Evolutionary conservation across 495 filamentous ascomycete species (phyloP).

Genomic region (Lasiosphaeria hispida): DNA sequence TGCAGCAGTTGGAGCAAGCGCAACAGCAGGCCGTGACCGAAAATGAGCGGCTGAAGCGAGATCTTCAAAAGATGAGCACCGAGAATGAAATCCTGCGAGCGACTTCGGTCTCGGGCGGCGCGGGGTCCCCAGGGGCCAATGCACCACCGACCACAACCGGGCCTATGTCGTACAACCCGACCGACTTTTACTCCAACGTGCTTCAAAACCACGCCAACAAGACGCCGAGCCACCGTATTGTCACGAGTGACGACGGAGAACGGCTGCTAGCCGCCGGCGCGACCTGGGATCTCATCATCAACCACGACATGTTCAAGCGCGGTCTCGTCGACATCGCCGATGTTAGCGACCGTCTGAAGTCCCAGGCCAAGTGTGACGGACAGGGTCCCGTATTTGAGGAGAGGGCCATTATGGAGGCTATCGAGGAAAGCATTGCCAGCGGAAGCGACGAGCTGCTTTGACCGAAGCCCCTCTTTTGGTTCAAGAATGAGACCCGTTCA

Average conservation of each 20-base stretch:
- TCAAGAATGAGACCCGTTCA: no score
- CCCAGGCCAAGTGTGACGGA: conserved; percentile 80
- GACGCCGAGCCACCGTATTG: conserved; percentile 65
- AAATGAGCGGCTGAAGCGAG: conserved; percentile 80
- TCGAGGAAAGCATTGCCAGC: conserved; percentile 71
- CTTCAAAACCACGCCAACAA: conserved; percentile 56
- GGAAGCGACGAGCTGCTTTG: conserved; percentile 74
- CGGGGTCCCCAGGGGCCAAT: conserved; percentile 25
- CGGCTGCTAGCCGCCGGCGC: conserved; percentile 73
- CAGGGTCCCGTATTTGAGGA: conserved; percentile 89
- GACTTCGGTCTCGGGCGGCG: conserved; percentile 49
- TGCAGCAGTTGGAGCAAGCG: conserved; percentile 65
- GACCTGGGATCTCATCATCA: conserved; percentile 89
- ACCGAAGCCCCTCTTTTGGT: conserved; percentile 10
- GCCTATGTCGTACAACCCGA: conserved; percentile 71
- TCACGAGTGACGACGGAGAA: conserved; percentile 67
- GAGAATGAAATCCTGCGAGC: conserved; percentile 96
- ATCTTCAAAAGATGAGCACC: conserved; percentile 73
- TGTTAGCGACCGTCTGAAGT: conserved; percentile 73
- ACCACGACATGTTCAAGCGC: conserved; percentile 71
- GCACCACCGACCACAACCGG: conserved; percentile 51
- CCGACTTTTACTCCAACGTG: conserved; percentile 62
- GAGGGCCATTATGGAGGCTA: conserved; percentile 65
- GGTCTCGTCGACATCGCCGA: conserved; percentile 82
- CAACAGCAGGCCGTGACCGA: conserved; percentile 50